Percentiles rank a stretch among this genome's conserved stretches.
phyloP scores from a whole-genome alignment of 2,329 filamentous ascomycete species.

The Xylariaceae sp. region DNA sequence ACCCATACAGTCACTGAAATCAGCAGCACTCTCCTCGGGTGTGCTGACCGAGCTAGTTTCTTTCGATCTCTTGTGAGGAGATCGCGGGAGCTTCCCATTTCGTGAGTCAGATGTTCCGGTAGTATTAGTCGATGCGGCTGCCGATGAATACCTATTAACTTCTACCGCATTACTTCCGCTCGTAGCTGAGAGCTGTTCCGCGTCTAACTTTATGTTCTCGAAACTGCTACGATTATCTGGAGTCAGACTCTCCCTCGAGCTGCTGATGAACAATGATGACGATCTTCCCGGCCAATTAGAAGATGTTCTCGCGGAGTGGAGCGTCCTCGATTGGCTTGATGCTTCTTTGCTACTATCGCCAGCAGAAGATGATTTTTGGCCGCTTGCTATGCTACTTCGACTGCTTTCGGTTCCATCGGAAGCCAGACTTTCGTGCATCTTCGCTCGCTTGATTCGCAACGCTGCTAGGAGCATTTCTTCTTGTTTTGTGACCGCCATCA shows the following conservation, averaged over 20 bases:
- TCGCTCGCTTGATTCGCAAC: conserved; percentile 52
- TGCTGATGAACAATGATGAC: conserved; percentile 5
- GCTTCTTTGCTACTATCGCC: not conserved
- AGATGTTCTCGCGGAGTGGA: not conserved
- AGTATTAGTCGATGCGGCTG: not conserved
- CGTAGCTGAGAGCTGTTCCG: conserved; percentile 5
- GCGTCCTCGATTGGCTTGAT: not conserved
- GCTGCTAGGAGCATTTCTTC: conserved; percentile 57
- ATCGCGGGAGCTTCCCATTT: conserved; percentile 29
- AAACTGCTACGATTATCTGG: not conserved
- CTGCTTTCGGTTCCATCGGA: conserved; percentile 40
- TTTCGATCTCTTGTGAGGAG: conserved; percentile 24
- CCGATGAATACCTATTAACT: not conserved
- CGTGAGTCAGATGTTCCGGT: conserved; percentile 9
- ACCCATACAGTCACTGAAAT: conserved; percentile 30
- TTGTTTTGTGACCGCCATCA: conserved; percentile 56
- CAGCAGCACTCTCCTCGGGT: no score
- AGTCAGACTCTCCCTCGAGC: conserved; percentile 8
- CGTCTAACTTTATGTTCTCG: not conserved
- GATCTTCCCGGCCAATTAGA: conserved; percentile 7
- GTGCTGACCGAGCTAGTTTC: conserved; percentile 25
- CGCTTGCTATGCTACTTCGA: conserved; percentile 2
- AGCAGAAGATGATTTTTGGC: conserved; percentile 3
- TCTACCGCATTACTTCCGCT: conserved; percentile 7
- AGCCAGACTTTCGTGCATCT: conserved; percentile 48